A percentile compares a stretch with the other conserved stretches of the same genome.
Conservation (phyloP, 371 early-diverging fungal genomes). For the Phascolomyces articulosus region DNA sequence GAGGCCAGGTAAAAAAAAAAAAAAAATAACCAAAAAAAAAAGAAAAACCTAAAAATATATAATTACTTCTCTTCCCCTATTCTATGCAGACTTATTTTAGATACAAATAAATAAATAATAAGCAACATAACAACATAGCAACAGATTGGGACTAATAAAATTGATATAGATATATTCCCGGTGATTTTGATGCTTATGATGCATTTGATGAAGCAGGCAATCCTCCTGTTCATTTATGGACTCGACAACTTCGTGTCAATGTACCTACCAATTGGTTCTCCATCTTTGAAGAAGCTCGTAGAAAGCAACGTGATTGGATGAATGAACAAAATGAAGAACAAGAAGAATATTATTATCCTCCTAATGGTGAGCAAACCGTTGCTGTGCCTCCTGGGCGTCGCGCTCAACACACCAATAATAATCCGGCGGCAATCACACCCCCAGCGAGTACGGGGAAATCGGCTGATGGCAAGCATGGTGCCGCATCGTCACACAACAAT, state of each 20-base stretch:
- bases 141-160: background rate
- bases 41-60: too few relatives aligned
- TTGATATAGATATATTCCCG: slow-evolving; percentile 38
- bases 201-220: slow-evolving; percentile 53
- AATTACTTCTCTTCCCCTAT: background rate
- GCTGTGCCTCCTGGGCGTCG: background rate
- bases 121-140: background rate
- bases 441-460: slow-evolving; percentile 6
- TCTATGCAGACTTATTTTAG: background rate
- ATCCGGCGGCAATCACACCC: background rate
- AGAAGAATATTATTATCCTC: slow-evolving; percentile 13
- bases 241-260: slow-evolving; percentile 28
- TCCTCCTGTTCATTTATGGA: slow-evolving; percentile 49
- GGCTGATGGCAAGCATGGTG: background rate
- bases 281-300: slow-evolving; percentile 49
- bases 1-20: slow-evolving; percentile 37
- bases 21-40: too few relatives aligned
- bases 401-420: background rate
- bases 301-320: slow-evolving; percentile 40
- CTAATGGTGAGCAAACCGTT: slow-evolving; percentile 6
- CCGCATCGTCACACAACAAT: slow-evolving; percentile 2
- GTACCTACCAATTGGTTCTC: slow-evolving; percentile 46
- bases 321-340: slow-evolving; percentile 10
- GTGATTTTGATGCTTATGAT: slow-evolving; percentile 45
- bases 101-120: background rate